phyloP scores from a whole-genome alignment of 169 alveolate species.

The Plasmodium gaboni region DNA sequence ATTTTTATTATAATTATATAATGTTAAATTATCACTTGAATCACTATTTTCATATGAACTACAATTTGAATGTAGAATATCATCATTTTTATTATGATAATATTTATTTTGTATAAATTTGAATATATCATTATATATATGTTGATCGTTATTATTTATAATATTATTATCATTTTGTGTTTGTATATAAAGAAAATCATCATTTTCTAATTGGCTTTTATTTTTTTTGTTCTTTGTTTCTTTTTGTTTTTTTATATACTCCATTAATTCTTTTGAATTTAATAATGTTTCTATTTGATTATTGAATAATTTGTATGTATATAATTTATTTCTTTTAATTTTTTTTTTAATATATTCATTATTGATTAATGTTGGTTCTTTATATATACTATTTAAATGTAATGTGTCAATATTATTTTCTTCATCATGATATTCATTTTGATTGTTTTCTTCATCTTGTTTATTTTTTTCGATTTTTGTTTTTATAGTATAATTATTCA shows the following conservation, averaged over 20 bases:
- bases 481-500: neutral
- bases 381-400: constrained; percentile 12
- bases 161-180: neutral
- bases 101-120: constrained; percentile 15
- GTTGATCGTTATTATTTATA: constrained; percentile 28
- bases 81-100: constrained; percentile 2
- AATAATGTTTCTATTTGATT: constrained; percentile 55
- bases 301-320: constrained; percentile 46
- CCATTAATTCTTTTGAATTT: constrained; percentile 43
- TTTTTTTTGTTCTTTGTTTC: constrained; percentile 18
- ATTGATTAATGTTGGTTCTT: constrained; percentile 43
- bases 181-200: constrained; percentile 32
- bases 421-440: neutral
- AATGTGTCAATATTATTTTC: neutral
- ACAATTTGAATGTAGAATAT: constrained; percentile 34
- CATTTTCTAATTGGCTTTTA: constrained; percentile 39
- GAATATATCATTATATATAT: neutral
- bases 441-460: neutral
- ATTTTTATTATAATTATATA: constrained; percentile 22
- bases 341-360: constrained; percentile 67
- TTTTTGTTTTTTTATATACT: constrained; percentile 51
- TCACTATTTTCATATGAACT: constrained; percentile 52
- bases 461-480: constrained; percentile 1
- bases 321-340: constrained; percentile 60
- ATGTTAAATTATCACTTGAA: constrained; percentile 53